Evolutionary conservation across 345 rosid species (phyloP), one percentile per base, ranked within the genome.

Genomic region (Pistacia vera): DNA sequence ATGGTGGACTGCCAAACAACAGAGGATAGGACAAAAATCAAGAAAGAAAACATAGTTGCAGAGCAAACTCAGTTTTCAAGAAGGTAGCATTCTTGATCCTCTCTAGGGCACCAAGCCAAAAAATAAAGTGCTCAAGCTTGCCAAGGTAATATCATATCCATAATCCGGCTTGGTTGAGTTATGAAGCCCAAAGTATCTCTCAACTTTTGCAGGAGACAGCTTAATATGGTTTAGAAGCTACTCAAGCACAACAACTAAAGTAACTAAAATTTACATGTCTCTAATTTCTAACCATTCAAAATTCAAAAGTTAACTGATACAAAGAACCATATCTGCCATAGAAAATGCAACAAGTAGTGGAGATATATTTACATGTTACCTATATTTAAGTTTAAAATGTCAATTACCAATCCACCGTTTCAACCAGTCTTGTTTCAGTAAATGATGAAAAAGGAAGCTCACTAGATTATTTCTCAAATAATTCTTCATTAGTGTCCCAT

Each of bases 221-320:
- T 73, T 17, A 2, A 30, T 51, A 35, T 49, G 61, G 28, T 58
- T 38, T 48, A 9, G 68, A 55, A 25, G 18, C 44, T 67, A 60
- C 58, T 73, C 41, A 64, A 49, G 68, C 35, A 51, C 13, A 62
- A 49, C 7, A 51, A 62, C 54, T 62, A 22, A 30, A n/a, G 61
- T 30, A 60, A n/a, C 28, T 28, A 14, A 33, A 25, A 28, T 9
- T 30, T 18, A 17, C 48, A 28, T 11, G 33, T 5, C 8, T 59
- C 25, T 41, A 28, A 44, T 30, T 72, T 28, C 22, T 56, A 57
- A 59, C 10, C 7, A 13, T 58, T 41, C 22, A 16, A 9, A 71
- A 41, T 20, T 71, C 38, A 71, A 59, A 71, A 44, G 44, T 30
- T 44, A 44, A 71, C 22, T 44, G 56, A 59, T 25, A n/a, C 25